phyloP scores from a whole-genome alignment of 2,329 filamentous ascomycete species.

The Curvularia verruculosa region DNA sequence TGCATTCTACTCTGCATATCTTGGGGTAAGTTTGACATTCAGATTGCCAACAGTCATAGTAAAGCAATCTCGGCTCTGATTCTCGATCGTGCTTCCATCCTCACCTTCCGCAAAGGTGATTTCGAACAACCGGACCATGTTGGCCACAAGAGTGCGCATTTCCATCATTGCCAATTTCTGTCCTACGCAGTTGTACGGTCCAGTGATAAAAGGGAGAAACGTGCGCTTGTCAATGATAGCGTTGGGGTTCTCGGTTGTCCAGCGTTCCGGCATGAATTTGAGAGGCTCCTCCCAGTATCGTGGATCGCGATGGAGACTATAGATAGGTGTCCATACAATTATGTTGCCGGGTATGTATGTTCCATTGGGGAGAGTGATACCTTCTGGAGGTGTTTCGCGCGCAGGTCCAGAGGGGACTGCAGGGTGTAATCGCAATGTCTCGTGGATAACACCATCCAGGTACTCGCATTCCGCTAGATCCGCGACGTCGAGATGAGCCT shows the following conservation, averaged over 20 bases:
- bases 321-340: conserved; percentile 39
- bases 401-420: conserved; percentile 39
- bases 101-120: conserved; percentile 47
- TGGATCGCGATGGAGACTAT: conserved; percentile 39
- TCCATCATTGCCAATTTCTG: conserved; percentile 70
- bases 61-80: conserved; percentile 37
- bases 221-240: conserved; percentile 54
- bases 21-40: conserved; percentile 28
- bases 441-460: conserved; percentile 43
- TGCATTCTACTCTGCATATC: background rate
- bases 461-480: conserved; percentile 34
- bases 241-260: conserved; percentile 33
- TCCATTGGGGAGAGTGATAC: conserved; percentile 38
- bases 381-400: conserved; percentile 43
- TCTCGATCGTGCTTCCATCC: conserved; percentile 27
- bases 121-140: conserved; percentile 66
- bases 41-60: conserved; percentile 39
- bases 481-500: conserved; percentile 33
- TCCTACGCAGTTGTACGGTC: conserved; percentile 72
- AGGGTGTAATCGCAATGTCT: conserved; percentile 40
- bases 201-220: conserved; percentile 74
- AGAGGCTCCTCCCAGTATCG: conserved; percentile 35
- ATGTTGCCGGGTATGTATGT: conserved; percentile 41
- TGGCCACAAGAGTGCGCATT: conserved; percentile 65
- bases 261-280: conserved; percentile 40